These are phyloP conservation scores for Myochromella boudieri DNA, from an alignment of 768 basidiomycete species.

Conservation along the genomic window DNA sequence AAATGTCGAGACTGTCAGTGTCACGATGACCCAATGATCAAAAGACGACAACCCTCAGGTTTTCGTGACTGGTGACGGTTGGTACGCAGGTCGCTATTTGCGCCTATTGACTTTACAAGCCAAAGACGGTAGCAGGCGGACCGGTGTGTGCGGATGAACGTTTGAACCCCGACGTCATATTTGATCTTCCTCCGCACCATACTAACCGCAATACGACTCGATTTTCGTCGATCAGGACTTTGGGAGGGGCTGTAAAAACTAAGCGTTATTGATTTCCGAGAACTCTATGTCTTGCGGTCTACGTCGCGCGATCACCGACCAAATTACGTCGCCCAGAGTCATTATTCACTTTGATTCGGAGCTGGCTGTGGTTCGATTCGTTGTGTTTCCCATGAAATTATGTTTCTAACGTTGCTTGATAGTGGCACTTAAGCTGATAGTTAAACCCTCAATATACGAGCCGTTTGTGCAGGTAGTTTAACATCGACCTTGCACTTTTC, in stretches of 20 bases:
- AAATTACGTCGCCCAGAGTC: background rate
- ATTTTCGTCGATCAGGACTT: constrained; percentile 8
- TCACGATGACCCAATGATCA: constrained; percentile 10
- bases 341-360: background rate
- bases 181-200: background rate
- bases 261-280: constrained; percentile 3
- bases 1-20: background rate
- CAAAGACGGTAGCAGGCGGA: no score
- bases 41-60: background rate
- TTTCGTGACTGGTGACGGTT: no score
- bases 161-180: background rate
- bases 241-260: constrained; percentile 6
- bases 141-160: background rate
- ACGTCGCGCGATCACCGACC: background rate
- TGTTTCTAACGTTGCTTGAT: no score
- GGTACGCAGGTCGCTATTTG: constrained; percentile 6
- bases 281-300: background rate
- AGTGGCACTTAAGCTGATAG: no score
- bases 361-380: background rate
- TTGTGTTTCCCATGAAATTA: background rate
- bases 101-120: background rate
- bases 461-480: no score
- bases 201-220: background rate
- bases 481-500: background rate
- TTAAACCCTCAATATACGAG: no score